Conservation (phyloP, 148 eudicot genomes). For the Pharnaceum exiguum region DNA sequence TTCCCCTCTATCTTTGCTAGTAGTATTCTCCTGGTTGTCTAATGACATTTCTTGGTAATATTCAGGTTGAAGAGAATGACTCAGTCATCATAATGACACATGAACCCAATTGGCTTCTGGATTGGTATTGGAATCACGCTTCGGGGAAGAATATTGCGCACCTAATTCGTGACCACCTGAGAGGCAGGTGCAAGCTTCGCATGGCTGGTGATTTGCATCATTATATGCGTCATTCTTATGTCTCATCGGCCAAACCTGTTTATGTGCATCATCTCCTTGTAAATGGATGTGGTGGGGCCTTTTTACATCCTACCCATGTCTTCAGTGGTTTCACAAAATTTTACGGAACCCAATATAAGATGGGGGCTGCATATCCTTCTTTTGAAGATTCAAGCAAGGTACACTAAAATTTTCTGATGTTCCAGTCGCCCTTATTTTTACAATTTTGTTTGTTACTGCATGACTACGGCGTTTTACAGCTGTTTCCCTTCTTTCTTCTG, state of each 20-base stretch:
- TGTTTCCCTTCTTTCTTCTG: constrained; percentile 6
- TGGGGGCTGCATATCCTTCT: constrained; percentile 84
- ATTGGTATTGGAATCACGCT: constrained; percentile 87
- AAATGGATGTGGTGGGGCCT: constrained; percentile 98
- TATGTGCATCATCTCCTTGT: constrained; percentile 88
- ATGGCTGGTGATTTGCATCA: constrained; percentile 98
- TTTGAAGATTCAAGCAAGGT: constrained; percentile 98
- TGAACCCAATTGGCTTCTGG: constrained; percentile 97
- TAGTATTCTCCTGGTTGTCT: too few relatives aligned
- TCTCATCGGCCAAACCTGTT: constrained; percentile 76
- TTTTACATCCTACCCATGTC: constrained; percentile 97
- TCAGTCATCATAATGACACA: constrained; percentile 95
- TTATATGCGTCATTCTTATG: constrained; percentile 89
- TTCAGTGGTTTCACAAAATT: constrained; percentile 62
- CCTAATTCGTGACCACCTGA: constrained; percentile 72
- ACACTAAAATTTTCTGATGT: background rate
- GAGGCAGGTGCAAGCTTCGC: constrained; percentile 90
- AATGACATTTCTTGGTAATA: background rate
- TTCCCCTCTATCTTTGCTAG: too few relatives aligned
- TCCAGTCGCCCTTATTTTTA: background rate
- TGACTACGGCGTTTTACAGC: background rate
- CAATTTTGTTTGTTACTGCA: background rate
- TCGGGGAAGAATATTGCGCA: constrained; percentile 79
- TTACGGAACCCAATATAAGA: constrained; percentile 57
- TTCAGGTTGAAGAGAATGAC: constrained; percentile 74